phyloP scores from a whole-genome alignment of 75 land plant species.

The Gnetum montanum region DNA sequence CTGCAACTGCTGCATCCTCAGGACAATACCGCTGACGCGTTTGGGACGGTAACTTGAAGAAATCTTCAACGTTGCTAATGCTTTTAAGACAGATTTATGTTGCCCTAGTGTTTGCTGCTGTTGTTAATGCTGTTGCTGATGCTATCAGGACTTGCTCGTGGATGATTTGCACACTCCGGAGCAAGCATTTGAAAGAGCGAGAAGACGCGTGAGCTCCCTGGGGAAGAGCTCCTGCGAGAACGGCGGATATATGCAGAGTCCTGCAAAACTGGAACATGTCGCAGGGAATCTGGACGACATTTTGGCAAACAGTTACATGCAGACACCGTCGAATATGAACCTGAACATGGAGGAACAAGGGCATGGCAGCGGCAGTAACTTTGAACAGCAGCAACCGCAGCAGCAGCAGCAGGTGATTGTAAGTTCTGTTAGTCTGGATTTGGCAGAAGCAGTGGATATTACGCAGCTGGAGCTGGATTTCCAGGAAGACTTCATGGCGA shows the following conservation, averaged over 20 bases:
- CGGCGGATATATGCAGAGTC: constrained; percentile 8
- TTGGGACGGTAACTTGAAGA: constrained; percentile 9
- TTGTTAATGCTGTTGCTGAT: background rate
- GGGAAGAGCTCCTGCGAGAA: background rate
- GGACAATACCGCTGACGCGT: too few relatives aligned
- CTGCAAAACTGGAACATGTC: too few relatives aligned
- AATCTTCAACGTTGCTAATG: too few relatives aligned
- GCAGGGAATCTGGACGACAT: constrained; percentile 23
- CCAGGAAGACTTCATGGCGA: background rate
- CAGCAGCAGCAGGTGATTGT: too few relatives aligned
- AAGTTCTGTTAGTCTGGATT: too few relatives aligned
- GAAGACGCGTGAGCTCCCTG: too few relatives aligned
- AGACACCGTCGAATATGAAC: constrained; percentile 10
- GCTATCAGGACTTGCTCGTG: background rate
- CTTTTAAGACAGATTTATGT: too few relatives aligned
- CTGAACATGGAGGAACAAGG: constrained; percentile 7
- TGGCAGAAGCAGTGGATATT: too few relatives aligned
- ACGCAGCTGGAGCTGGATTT: too few relatives aligned
- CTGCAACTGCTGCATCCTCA: background rate
- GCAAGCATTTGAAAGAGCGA: constrained; percentile 1
- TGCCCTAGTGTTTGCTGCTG: background rate
- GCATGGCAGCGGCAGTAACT: constrained; percentile 18
- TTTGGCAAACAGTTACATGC: constrained; percentile 16
- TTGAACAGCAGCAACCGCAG: background rate
- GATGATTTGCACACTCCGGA: background rate